These are phyloP conservation scores for Sphenostylis stenocarpa DNA, from an alignment of 306 rosid species.

Conservation along the genomic window DNA sequence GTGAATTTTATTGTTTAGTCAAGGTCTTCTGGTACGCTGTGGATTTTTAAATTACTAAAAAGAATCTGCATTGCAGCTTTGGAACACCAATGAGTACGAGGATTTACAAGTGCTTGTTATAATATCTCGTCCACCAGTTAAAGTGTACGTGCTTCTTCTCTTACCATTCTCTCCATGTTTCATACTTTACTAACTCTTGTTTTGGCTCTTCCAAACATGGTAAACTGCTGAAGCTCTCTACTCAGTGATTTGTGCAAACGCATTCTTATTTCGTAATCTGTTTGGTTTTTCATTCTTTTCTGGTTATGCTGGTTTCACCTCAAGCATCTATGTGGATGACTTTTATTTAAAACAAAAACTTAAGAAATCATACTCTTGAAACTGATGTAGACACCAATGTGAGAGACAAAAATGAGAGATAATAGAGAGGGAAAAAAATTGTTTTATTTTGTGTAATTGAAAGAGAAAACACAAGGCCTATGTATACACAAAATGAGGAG, in stretches of 20 bases:
- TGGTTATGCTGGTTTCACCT: conserved; percentile 13
- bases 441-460: too few relatives aligned
- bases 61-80: conserved; percentile 55
- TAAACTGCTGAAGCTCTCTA: conserved; percentile 15
- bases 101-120: conserved; percentile 81
- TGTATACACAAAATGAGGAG: too few relatives aligned
- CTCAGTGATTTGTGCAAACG: neutral
- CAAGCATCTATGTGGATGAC: neutral
- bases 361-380: neutral
- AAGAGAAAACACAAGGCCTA: too few relatives aligned
- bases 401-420: too few relatives aligned
- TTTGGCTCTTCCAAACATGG: conserved; percentile 15
- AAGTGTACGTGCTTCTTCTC: conserved; percentile 65
- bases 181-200: conserved; percentile 5
- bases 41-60: conserved; percentile 21
- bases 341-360: neutral
- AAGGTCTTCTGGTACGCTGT: neutral
- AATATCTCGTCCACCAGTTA: conserved; percentile 86
- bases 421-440: too few relatives aligned
- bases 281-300: neutral
- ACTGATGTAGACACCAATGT: too few relatives aligned
- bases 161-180: conserved; percentile 27
- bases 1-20: neutral
- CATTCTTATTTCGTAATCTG: conserved; percentile 20
- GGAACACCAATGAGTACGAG: conserved; percentile 72